Conservation (phyloP, 495 filamentous ascomycete species). For the Podospora appendiculata region DNA sequence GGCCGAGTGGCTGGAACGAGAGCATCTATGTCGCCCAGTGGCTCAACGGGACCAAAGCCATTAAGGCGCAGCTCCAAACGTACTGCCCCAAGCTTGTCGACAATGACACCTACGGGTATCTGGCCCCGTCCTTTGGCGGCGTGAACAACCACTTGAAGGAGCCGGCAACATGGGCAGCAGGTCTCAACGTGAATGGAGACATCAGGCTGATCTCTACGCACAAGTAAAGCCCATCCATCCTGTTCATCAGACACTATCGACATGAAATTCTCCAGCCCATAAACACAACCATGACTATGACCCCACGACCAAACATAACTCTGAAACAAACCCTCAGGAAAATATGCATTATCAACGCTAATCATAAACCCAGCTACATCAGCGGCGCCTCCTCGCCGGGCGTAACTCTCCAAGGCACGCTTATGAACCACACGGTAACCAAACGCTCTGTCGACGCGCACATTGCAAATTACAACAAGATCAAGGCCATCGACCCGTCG, state of each 20-base stretch:
- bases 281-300: background rate
- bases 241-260: too few relatives aligned
- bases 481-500: slow-evolving; percentile 26
- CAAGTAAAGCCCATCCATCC: slow-evolving; percentile 39
- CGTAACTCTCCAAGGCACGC: slow-evolving; percentile 54
- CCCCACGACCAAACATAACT: slow-evolving; percentile 1
- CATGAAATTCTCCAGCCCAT: too few relatives aligned
- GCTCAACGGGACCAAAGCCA: slow-evolving; percentile 44
- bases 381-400: slow-evolving; percentile 52
- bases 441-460: slow-evolving; percentile 41
- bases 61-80: slow-evolving; percentile 40
- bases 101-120: slow-evolving; percentile 38
- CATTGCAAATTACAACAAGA: slow-evolving; percentile 33
- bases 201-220: slow-evolving; percentile 55
- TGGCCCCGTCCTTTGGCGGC: slow-evolving; percentile 57
- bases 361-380: slow-evolving; percentile 46
- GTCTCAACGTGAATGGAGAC: slow-evolving; percentile 39
- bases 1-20: slow-evolving; percentile 50
- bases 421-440: slow-evolving; percentile 60
- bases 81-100: slow-evolving; percentile 43
- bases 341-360: background rate
- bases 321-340: background rate
- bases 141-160: slow-evolving; percentile 45
- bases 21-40: slow-evolving; percentile 53
- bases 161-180: slow-evolving; percentile 42